Base-by-base conservation (phyloP, 2,329 filamentous ascomycete species). In the Chrysoporthe puriensis region DNA sequence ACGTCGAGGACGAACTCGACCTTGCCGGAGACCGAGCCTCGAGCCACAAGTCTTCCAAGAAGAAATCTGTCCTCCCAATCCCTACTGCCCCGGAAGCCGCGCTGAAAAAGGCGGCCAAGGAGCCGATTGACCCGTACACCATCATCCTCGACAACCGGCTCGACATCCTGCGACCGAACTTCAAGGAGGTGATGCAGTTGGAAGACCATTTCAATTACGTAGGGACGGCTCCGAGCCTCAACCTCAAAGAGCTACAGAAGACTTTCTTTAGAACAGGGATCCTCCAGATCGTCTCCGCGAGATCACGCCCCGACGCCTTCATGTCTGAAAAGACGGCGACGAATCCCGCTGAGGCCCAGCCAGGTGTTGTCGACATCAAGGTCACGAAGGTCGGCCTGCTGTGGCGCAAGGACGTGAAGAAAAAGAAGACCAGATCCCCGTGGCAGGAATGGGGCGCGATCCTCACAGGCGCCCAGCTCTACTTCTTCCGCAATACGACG, bases 371-470 rank as follows among this genome's bases (percentile, higher is more conserved):
- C 13, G 95, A 98, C 78, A 97, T 99, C 76, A 97, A 97, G 73
- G 91, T 98, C 58, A 97, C 95, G 57, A 99, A 98, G 78, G 94
- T 99, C 62, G 96, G 96, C 4, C 82, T 97, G 1, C 78, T 99
- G 43, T 99, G 96, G 96, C 89, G 96, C 57, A 99, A 99, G 77
- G 94, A 97, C 71, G 82, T 86, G 1, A 97, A 97, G 81, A 97
- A 95, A 80, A 95, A 96, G 80, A 97, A 96, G 79, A 91, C 94
- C 0, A 88, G 95, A 56, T 97, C 95, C 13, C 95, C 96, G 1
- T 99, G 96, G 96, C 95, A 97, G 76, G 96, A 99, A 84, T 99
- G 96, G 96, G 96, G 96, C 63, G 96, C 94, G 34, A 91, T 99
- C 68, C 85, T 99, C 42, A 99, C 96, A 0, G 93, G 95, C n/a